phyloP scores from a whole-genome alignment of 257 asterid species.

The Solanum lignicaule region DNA sequence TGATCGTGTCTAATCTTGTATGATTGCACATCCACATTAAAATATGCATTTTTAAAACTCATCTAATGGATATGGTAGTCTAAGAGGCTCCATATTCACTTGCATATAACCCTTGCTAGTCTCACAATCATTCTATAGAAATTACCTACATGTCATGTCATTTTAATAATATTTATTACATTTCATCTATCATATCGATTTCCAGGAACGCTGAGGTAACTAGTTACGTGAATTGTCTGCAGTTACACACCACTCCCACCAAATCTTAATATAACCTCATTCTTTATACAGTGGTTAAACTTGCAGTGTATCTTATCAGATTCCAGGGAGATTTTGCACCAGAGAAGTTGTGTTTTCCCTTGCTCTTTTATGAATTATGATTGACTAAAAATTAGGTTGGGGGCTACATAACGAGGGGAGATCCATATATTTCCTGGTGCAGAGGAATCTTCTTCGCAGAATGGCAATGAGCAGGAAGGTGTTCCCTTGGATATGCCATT shows the following conservation, averaged over 20 bases:
- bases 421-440: not conserved
- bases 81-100: not conserved
- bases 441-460: not conserved
- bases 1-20: not conserved
- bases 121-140: not conserved
- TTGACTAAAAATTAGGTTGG: not conserved
- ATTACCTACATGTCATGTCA: not conserved
- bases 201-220: not conserved
- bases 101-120: not conserved
- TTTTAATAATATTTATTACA: not conserved
- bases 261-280: not conserved
- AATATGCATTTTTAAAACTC: not conserved
- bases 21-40: not conserved
- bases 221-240: not conserved
- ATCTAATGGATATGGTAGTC: not conserved
- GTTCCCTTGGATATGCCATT: not conserved
- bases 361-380: not conserved
- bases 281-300: not conserved
- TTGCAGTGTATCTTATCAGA: not conserved
- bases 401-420: not conserved
- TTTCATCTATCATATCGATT: not conserved
- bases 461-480: not conserved
- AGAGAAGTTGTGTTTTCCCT: not conserved
- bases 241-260: not conserved
- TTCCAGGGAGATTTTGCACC: not conserved